phyloP scores from a whole-genome alignment of 768 basidiomycete species.

The Tylopilus sp. region DNA sequence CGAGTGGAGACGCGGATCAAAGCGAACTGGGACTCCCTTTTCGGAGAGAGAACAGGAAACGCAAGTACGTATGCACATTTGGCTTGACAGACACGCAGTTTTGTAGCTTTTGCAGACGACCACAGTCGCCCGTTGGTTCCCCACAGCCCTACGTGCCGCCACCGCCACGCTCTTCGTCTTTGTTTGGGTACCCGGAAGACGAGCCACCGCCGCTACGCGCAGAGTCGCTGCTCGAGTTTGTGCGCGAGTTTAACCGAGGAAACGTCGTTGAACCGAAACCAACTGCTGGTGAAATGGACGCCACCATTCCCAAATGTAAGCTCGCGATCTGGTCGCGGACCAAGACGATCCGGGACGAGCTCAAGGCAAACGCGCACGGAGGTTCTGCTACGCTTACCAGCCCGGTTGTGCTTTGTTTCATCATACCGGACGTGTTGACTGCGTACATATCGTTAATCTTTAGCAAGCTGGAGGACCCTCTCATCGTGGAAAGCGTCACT shows the following conservation, averaged over 20 bases:
- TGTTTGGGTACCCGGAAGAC: constrained; percentile 42
- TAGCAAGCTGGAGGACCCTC: constrained; percentile 30
- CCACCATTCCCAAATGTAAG: constrained; percentile 26
- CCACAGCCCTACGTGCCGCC: constrained; percentile 54
- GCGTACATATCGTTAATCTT: constrained; percentile 57
- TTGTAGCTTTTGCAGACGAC: constrained; percentile 35
- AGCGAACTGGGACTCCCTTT: constrained; percentile 44
- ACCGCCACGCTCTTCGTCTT: constrained; percentile 33
- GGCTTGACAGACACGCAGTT: not conserved
- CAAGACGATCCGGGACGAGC: constrained; percentile 9
- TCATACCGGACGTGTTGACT: constrained; percentile 61
- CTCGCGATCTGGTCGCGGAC: constrained; percentile 56
- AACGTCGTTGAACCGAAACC: constrained; percentile 12
- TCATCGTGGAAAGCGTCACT: constrained; percentile 60
- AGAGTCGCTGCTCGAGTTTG: constrained; percentile 49
- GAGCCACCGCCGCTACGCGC: constrained; percentile 38
- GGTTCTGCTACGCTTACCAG: constrained; percentile 18
- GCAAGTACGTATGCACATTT: constrained; percentile 42
- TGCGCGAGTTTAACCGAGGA: constrained; percentile 53
- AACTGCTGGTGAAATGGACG: not conserved
- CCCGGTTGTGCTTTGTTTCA: constrained; percentile 50
- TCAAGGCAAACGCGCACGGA: not conserved
- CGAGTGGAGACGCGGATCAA: constrained; percentile 52
- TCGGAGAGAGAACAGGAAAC: constrained; percentile 51
- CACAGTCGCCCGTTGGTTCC: constrained; percentile 52